Conservation (phyloP, 108 stramenopile species). For the Skeletonema costatum region DNA sequence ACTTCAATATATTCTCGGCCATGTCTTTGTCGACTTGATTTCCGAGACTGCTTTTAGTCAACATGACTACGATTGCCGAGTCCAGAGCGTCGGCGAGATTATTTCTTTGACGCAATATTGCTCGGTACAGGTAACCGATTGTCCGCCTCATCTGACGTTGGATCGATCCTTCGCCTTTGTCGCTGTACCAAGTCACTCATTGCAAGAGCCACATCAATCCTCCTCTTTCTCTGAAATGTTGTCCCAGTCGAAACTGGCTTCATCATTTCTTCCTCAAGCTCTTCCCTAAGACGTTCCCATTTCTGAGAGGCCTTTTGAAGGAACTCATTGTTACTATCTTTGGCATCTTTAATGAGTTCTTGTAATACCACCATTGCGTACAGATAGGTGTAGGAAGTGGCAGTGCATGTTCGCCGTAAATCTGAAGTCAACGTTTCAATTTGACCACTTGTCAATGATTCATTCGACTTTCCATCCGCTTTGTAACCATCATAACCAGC, state of each 20-base stretch:
- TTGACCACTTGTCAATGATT: conserved; percentile 44
- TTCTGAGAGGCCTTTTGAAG: conserved; percentile 56
- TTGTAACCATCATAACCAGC: conserved; percentile 51
- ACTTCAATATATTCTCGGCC: conserved; percentile 63
- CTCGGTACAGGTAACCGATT: neutral
- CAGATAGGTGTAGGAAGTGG: conserved; percentile 82
- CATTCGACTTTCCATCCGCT: neutral
- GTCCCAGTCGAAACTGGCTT: conserved; percentile 50
- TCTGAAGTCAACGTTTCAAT: conserved; percentile 58
- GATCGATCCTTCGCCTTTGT: conserved; percentile 59
- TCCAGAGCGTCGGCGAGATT: conserved; percentile 49
- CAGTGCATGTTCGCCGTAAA: conserved; percentile 75
- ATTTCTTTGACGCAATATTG: conserved; percentile 6
- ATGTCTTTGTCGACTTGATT: conserved; percentile 59
- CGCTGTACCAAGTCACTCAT: conserved; percentile 78
- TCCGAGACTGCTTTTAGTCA: conserved; percentile 64
- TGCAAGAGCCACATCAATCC: conserved; percentile 76
- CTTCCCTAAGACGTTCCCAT: conserved; percentile 80
- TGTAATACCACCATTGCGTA: conserved; percentile 70
- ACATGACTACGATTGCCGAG: conserved; percentile 54
- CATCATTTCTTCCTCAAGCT: conserved; percentile 74
- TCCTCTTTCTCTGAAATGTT: conserved; percentile 74
- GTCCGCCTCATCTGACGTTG: conserved; percentile 13
- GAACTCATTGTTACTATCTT: neutral
- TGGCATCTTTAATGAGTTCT: conserved; percentile 27